Evolutionary conservation across 73 alveolate genomes (phyloP).

Genomic region (Paramecium biaurelia): DNA sequence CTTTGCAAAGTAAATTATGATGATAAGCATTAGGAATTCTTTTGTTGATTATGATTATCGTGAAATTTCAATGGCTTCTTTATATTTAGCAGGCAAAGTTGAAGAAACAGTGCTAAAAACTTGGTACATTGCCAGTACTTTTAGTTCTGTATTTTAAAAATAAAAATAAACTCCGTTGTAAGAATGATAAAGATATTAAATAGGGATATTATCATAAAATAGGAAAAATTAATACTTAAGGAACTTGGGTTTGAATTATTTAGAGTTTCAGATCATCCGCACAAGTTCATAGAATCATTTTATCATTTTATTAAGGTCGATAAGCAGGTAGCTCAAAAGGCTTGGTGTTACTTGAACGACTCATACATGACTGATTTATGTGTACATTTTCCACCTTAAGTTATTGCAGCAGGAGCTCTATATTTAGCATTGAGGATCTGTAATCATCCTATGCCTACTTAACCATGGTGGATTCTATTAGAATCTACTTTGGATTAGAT

Average conservation of each 20-base stretch:
- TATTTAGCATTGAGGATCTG: slow-evolving; percentile 33
- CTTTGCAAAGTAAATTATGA: background rate
- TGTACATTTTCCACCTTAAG: slow-evolving; percentile 29
- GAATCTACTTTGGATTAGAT: background rate
- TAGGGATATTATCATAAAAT: background rate
- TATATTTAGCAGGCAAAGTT: slow-evolving; percentile 14
- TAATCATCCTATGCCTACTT: slow-evolving; percentile 46
- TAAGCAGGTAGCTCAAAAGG: slow-evolving; percentile 23
- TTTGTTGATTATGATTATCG: slow-evolving; percentile 35
- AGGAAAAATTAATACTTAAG: background rate
- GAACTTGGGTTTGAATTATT: slow-evolving; percentile 41
- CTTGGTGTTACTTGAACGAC: slow-evolving; percentile 45
- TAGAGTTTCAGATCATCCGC: slow-evolving; percentile 45
- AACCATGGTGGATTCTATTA: slow-evolving; percentile 41
- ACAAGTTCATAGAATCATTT: slow-evolving; percentile 34
- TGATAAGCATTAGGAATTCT: background rate
- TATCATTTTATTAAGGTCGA: slow-evolving; percentile 33
- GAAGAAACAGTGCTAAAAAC: slow-evolving; percentile 34
- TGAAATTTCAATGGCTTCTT: slow-evolving; percentile 39
- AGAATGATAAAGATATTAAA: background rate
- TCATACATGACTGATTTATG: slow-evolving; percentile 37
- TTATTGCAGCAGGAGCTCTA: slow-evolving; percentile 38
- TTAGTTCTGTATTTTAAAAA: background rate
- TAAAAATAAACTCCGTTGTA: background rate
- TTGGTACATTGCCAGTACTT: slow-evolving; percentile 39